Base-by-base conservation (phyloP, 1,284 basidiomycete species). In the Pseudozyma hubeiensis region DNA sequence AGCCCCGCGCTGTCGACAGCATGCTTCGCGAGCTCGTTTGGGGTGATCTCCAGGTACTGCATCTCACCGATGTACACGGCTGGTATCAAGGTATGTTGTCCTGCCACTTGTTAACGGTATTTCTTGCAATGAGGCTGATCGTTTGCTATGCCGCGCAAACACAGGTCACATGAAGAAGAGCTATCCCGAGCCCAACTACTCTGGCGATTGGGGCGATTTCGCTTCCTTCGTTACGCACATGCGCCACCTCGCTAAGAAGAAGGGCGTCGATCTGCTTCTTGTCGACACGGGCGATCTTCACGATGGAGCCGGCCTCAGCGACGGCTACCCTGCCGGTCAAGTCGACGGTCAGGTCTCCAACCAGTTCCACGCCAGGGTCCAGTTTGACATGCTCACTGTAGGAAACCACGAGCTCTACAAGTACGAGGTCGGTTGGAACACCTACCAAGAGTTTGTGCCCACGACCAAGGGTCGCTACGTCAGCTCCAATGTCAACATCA, bases 391-490 rank as follows among this genome's bases (percentile, higher is more conserved):
- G 7, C 88, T 94, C 77, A 86, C 91, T 0, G 92, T 94, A 59
- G 93, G 93, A 80, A 95, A 95, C 81, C 93, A 94, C 79, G 93
- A 95, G 85, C 85, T 95, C 37, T 94, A 94, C 85, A 87, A 89
- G 63, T 93, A 93, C 81, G 87, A 86, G 2, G 88, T 91, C 79
- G 89, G 92, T 0, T 87, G 90, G 52, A 91, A 93, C 84, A 91
- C 93, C 88, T 90, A 92, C 85, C 86, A 88, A 61, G 90, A 92
- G 82, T 92, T 92, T 78, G 90, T 87, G 3, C 92, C 92, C 3
- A 30, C 51, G 52, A 52, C 65, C 29, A 24, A 64, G 16, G 77
- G 75, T 17, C 76, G 78, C 16, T 80, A 75, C 60, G 49, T 81
- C 35, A 63, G 72, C 30, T 75, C 64, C 53, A 77, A 78, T 56